Evolutionary conservation across 2,329 filamentous ascomycete species (phyloP).

Genomic region (Bipolaris sorokiniana): DNA sequence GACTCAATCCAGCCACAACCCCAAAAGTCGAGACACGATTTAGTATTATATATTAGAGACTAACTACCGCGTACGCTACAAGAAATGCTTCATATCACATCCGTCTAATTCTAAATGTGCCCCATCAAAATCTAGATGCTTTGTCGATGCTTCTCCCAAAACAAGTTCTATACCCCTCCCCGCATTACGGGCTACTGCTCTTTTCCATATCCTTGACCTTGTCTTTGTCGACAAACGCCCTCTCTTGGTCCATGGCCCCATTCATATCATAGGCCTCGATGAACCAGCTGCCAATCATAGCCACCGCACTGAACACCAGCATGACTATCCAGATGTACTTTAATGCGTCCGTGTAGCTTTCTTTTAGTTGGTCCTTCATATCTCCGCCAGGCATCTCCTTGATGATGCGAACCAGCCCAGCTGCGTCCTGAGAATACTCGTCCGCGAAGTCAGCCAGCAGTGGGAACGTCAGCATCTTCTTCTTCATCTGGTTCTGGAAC

Average conservation of each 20-base stretch:
- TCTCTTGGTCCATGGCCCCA: slow-evolving; percentile 55
- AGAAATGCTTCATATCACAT: not conserved
- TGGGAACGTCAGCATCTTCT: slow-evolving; percentile 57
- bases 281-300: slow-evolving; percentile 59
- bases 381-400: slow-evolving; percentile 58
- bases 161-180: not conserved
- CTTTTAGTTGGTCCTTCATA: slow-evolving; percentile 51
- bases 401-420: slow-evolving; percentile 65
- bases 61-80: not conserved
- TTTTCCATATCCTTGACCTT: slow-evolving; percentile 32
- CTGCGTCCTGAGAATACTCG: slow-evolving; percentile 63
- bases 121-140: not conserved
- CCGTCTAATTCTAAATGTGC: not conserved
- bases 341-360: slow-evolving; percentile 62
- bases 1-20: not conserved
- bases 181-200: slow-evolving; percentile 9
- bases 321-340: slow-evolving; percentile 64
- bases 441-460: slow-evolving; percentile 56
- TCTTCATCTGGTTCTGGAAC: slow-evolving; percentile 70
- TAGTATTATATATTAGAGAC: slow-evolving; percentile 1
- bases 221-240: slow-evolving; percentile 54
- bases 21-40: not conserved
- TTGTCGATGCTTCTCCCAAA: not conserved
- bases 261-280: slow-evolving; percentile 58
- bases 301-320: slow-evolving; percentile 59